Conservation (phyloP, 805 yeast genomes). For the Saccharomycopsis capsularis region DNA sequence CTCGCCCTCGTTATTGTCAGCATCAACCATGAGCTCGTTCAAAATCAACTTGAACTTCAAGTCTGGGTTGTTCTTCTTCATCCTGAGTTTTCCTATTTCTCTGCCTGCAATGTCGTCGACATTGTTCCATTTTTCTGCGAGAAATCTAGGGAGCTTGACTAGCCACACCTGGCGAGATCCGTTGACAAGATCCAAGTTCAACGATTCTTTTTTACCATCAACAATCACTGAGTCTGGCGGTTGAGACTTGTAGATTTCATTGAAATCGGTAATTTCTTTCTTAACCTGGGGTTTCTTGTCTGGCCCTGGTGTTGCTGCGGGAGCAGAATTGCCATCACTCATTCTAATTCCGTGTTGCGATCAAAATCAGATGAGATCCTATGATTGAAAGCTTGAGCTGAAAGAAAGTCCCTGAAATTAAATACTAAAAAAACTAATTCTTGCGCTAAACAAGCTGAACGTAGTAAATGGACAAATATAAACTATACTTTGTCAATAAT, state of each 20-base stretch:
- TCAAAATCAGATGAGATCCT: too few species aligned
- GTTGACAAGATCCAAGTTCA: slow-evolving; percentile 64
- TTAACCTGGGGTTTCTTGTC: neutral
- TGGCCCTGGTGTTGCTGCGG: too few species aligned
- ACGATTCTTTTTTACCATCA: slow-evolving; percentile 44
- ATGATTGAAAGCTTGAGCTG: too few species aligned
- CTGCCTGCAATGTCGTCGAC: slow-evolving; percentile 59
- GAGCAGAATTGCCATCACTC: too few species aligned
- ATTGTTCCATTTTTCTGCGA: slow-evolving; percentile 75
- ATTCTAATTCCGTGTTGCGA: too few species aligned
- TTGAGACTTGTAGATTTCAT: slow-evolving; percentile 15
- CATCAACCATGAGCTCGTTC: slow-evolving; percentile 31
- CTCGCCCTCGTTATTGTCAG: neutral
- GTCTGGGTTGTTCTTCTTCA: slow-evolving; percentile 43
- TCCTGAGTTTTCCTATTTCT: slow-evolving; percentile 73
- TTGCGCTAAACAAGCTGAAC: too few species aligned
- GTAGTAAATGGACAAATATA: too few species aligned
- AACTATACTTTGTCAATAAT: too few species aligned
- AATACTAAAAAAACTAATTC: too few species aligned
- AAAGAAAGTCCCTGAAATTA: too few species aligned
- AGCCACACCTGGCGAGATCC: slow-evolving; percentile 81
- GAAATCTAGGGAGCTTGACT: slow-evolving; percentile 80
- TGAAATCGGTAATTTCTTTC: slow-evolving; percentile 16
- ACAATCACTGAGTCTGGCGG: slow-evolving; percentile 25
- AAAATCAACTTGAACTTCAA: slow-evolving; percentile 51